Evolutionary conservation across 1,284 basidiomycete genomes (phyloP), one percentile per base, ranked within the genome.

Genomic region (Marasmius tenuissimus): DNA sequence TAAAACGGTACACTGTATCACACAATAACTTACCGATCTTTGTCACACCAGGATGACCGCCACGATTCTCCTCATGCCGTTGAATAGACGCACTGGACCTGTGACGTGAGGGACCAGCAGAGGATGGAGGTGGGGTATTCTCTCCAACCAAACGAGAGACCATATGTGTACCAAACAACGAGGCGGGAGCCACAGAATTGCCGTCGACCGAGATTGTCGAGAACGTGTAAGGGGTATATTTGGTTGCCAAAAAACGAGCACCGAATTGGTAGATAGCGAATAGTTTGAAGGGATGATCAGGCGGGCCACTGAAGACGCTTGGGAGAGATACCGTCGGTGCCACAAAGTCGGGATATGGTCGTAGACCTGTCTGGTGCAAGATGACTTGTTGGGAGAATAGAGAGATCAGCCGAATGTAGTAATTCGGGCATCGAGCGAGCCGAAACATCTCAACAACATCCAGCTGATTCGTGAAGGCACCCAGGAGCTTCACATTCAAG

Each of bases 361-460:
- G 27, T 27, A 27, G 27, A 2, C 4, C 27, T 2, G 27, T 27
- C 27, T 27, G 27, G 4, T 2, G 5, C 9, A 57, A 34, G 1
- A 57, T 12, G 20, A 11, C 18, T 47, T 42, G 39, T 42, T 42
- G 40, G 39, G 34, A 57, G 22, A 12, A 12, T 22, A 33, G 27
- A 4, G 27, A 12, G 18, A 27, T 16, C 27, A 39, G 56, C 8
- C 56, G 5, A 34, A 57, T 57, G 20, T 22, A 27, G 34, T 57
- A 57, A 11, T 47, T 47, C 8, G 56, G 56, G 2, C 47, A 11
- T 47, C 11, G 38, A 5, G 40, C 56, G 2, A 38, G 56, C 4
- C 40, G 20, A 27, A 57, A 57, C 56, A 57, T 42, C 11, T 42
- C 37, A 2, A 57, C 56, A 45, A 57, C 27, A 12, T 57, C 56